Percentiles rank a stretch among this genome's conserved stretches.
Evolutionary conservation across 768 basidiomycete genomes (phyloP).

Genomic region (Chalciporus chontae): DNA sequence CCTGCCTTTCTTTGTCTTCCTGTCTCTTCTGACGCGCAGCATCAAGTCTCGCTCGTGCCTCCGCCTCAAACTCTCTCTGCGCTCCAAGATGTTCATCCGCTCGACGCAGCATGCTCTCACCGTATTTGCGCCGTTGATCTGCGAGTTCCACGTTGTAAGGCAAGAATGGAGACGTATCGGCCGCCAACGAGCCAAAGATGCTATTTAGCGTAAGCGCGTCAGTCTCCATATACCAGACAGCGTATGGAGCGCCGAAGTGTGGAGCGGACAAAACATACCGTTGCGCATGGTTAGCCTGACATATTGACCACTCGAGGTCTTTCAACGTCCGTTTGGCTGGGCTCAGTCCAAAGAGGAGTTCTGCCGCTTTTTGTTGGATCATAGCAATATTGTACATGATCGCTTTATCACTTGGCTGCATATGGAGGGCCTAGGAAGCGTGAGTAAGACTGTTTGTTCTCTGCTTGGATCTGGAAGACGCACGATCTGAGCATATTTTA

Average conservation of each 20-base stretch:
- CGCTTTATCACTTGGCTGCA: conserved; percentile 87
- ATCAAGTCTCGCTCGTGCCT: conserved; percentile 69
- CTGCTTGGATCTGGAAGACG: not conserved
- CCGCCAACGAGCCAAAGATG: conserved; percentile 79
- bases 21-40: conserved; percentile 73
- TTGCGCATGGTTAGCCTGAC: conserved; percentile 82
- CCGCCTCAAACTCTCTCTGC: conserved; percentile 70
- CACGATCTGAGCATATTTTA: conserved; percentile 80
- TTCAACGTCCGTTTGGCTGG: conserved; percentile 75
- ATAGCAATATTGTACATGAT: conserved; percentile 95
- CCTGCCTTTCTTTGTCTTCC: conserved; percentile 69
- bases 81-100: conserved; percentile 74
- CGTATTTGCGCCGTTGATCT: conserved; percentile 86
- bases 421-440: conserved; percentile 64
- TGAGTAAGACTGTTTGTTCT: conserved; percentile 1
- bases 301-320: conserved; percentile 74
- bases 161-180: conserved; percentile 61
- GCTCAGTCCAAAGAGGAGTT: conserved; percentile 74
- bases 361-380: conserved; percentile 95
- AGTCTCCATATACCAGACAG: not conserved
- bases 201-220: conserved; percentile 35
- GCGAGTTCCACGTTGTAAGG: conserved; percentile 88
- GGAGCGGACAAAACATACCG: conserved; percentile 48
- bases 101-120: conserved; percentile 78
- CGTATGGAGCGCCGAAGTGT: not conserved